phyloP scores from a whole-genome alignment of 2,329 filamentous ascomycete genomes.

The Sphaerulina musiva region DNA sequence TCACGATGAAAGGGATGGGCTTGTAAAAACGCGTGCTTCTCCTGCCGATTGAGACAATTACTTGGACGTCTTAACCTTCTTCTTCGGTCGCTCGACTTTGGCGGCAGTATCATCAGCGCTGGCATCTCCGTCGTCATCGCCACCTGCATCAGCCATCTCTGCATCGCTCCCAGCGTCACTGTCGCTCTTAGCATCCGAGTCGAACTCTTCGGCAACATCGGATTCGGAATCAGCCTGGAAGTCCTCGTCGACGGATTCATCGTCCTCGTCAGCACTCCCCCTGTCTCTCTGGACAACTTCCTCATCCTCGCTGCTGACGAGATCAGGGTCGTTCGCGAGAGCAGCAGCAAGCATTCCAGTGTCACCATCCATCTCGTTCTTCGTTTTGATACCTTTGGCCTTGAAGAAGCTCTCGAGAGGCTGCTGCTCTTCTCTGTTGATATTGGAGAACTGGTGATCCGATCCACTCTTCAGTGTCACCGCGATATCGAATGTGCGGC shows the following conservation, averaged over 20 bases:
- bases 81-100: constrained; percentile 55
- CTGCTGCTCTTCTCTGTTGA: constrained; percentile 95
- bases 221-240: constrained; percentile 89
- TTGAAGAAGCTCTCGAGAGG: constrained; percentile 97
- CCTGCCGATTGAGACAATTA: background rate
- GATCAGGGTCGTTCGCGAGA: constrained; percentile 67
- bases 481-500: constrained; percentile 94
- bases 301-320: constrained; percentile 73
- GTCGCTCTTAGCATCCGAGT: constrained; percentile 82
- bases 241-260: constrained; percentile 92
- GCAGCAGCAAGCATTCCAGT: constrained; percentile 66
- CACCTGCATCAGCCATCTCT: constrained; percentile 54
- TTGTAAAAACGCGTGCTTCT: too few species aligned
- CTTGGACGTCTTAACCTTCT: constrained; percentile 52
- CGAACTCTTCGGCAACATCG: constrained; percentile 93
- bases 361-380: constrained; percentile 98
- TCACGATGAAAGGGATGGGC: too few species aligned
- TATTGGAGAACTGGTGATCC: constrained; percentile 97
- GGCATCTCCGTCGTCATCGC: constrained; percentile 39
- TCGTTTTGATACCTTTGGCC: constrained; percentile 85
- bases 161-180: constrained; percentile 59
- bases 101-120: constrained; percentile 47
- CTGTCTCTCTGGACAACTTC: constrained; percentile 72
- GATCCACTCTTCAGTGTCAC: constrained; percentile 82
- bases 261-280: constrained; percentile 90